phyloP scores from a whole-genome alignment of 345 rosid genomes.

The Turritis glabra region DNA sequence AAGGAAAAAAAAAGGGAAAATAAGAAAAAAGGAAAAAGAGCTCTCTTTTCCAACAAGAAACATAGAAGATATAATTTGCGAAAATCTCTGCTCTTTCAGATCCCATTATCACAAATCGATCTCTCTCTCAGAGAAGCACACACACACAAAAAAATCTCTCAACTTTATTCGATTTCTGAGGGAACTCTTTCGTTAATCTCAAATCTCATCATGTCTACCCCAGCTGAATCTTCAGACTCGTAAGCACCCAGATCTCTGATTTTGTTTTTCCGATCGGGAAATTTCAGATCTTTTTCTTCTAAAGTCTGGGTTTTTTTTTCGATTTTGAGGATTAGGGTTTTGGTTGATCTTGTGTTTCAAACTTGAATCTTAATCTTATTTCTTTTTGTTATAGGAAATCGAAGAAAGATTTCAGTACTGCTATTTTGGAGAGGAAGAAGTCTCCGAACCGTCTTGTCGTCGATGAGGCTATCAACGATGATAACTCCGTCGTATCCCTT shows the following conservation, averaged over 20 bases:
- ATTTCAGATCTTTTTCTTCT: neutral
- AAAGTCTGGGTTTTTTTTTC: slow-evolving; percentile 12
- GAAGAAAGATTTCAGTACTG: slow-evolving; percentile 93
- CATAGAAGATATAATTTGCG: slow-evolving; percentile 31
- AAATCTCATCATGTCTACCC: slow-evolving; percentile 54
- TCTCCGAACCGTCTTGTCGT: slow-evolving; percentile 87
- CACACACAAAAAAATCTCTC: slow-evolving; percentile 22
- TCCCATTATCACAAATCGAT: slow-evolving; percentile 37
- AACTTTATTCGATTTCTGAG: slow-evolving; percentile 17
- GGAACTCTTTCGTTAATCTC: slow-evolving; percentile 21
- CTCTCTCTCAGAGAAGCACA: slow-evolving; percentile 5
- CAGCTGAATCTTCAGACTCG: slow-evolving; percentile 93
- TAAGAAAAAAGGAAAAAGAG: slow-evolving; percentile 15
- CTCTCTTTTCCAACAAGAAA: slow-evolving; percentile 65
- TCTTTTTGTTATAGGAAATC: slow-evolving; percentile 51
- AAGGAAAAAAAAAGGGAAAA: neutral
- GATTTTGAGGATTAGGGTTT: slow-evolving; percentile 25
- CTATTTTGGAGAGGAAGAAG: slow-evolving; percentile 94
- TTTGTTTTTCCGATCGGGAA: neutral
- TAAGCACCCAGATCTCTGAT: slow-evolving; percentile 59
- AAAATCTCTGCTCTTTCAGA: slow-evolving; percentile 28
- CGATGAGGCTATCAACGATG: slow-evolving; percentile 90
- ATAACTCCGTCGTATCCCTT: slow-evolving; percentile 86
- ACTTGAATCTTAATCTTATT: neutral
- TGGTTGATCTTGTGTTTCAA: neutral